phyloP scores from a whole-genome alignment of 805 yeast genomes.

The Tetrapisispora phaffii region DNA sequence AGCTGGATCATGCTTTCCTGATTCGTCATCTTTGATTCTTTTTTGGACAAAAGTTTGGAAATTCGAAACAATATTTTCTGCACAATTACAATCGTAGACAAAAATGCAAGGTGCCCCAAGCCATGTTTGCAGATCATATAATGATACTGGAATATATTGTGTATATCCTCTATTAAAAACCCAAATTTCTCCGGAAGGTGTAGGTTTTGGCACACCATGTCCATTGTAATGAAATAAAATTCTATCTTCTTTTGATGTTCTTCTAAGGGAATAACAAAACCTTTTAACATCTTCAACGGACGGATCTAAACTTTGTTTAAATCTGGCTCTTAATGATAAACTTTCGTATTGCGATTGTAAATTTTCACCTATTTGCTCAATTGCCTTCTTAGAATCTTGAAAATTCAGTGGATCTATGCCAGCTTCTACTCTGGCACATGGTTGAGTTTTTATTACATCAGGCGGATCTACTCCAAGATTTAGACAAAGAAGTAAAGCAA shows the following conservation, averaged over 20 bases:
- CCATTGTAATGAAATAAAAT: constrained; percentile 93
- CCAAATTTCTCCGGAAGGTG: constrained; percentile 95
- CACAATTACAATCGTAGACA: constrained; percentile 89
- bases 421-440: constrained; percentile 84
- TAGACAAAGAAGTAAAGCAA: constrained; percentile 82
- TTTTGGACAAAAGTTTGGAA: constrained; percentile 85
- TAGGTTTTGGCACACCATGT: constrained; percentile 97
- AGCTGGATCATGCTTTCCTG: constrained; percentile 35
- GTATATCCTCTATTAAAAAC: constrained; percentile 95
- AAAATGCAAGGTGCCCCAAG: constrained; percentile 94
- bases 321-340: constrained; percentile 73
- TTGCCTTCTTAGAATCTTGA: constrained; percentile 80
- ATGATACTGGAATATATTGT: constrained; percentile 90
- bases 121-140: constrained; percentile 95
- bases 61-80: constrained; percentile 85
- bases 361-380: constrained; percentile 82
- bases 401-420: constrained; percentile 84
- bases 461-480: constrained; percentile 97
- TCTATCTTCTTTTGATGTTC: constrained; percentile 89
- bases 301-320: constrained; percentile 87
- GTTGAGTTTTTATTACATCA: constrained; percentile 84
- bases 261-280: constrained; percentile 76
- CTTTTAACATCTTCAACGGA: constrained; percentile 92
- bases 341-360: constrained; percentile 85
- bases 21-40: constrained; percentile 77